Percentiles rank a stretch among this genome's conserved stretches.
These are phyloP conservation scores for Strobilomyces echinocephalus DNA, from an alignment of 768 basidiomycete species.

Conservation along the genomic window DNA sequence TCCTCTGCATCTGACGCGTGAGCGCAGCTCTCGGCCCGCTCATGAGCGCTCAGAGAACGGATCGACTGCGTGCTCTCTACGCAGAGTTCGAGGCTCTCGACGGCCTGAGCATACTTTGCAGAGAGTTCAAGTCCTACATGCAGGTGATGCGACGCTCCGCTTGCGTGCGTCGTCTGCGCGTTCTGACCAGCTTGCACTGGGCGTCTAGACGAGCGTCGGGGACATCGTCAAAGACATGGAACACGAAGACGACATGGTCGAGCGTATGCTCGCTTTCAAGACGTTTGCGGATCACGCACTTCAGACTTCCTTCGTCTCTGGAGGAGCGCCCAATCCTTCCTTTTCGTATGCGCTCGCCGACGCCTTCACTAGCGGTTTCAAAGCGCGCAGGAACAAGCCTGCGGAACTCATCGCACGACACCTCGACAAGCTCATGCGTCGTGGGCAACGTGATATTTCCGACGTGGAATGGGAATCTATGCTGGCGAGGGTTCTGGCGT, in stretches of 20 bases:
- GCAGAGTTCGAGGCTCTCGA: constrained; percentile 55
- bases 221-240: constrained; percentile 59
- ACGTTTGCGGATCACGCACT: constrained; percentile 49
- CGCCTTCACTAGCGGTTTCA: constrained; percentile 72
- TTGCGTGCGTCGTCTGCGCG: not conserved
- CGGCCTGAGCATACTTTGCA: constrained; percentile 48
- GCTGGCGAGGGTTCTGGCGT: constrained; percentile 60
- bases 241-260: constrained; percentile 75
- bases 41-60: constrained; percentile 43
- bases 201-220: constrained; percentile 48
- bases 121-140: constrained; percentile 58
- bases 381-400: constrained; percentile 71
- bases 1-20: constrained; percentile 19
- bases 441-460: constrained; percentile 67
- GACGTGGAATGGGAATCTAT: constrained; percentile 59
- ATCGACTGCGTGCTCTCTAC: constrained; percentile 51
- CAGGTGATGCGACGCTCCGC: constrained; percentile 36
- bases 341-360: constrained; percentile 67
- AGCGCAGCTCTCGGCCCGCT: constrained; percentile 48
- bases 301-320: constrained; percentile 45
- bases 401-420: constrained; percentile 93
- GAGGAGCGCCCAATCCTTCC: constrained; percentile 42
- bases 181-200: not conserved
- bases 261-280: constrained; percentile 65
- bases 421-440: constrained; percentile 81